Evolutionary conservation across 352 stramenopile genomes (phyloP).

Genomic region (Thraustochytrium sp.): DNA sequence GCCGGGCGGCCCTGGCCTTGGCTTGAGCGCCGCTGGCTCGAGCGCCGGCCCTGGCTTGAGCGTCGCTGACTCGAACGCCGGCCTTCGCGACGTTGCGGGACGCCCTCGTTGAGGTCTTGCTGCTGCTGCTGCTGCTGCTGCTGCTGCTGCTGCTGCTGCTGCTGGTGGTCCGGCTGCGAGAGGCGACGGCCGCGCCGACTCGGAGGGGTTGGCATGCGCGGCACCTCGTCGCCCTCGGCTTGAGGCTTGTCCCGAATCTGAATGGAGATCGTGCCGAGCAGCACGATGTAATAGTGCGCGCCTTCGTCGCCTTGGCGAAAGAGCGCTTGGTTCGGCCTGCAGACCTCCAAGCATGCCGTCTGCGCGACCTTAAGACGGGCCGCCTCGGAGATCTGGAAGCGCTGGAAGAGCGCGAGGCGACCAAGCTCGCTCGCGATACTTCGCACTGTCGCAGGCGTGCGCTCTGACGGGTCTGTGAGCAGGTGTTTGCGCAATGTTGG

Average conservation of each 20-base stretch:
- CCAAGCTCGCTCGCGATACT: background rate
- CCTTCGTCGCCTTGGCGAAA: slow-evolving; percentile 15
- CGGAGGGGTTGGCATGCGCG: background rate
- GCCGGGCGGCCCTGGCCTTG: too few species aligned
- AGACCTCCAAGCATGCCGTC: background rate
- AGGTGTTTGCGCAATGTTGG: background rate
- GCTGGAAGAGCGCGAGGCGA: background rate
- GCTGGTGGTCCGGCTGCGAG: background rate
- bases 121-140: background rate
- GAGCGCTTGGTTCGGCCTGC: background rate
- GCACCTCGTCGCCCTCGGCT: background rate
- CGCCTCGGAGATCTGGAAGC: background rate
- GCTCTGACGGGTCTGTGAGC: background rate
- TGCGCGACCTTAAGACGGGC: background rate
- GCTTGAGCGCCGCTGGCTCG: too few species aligned
- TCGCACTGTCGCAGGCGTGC: background rate
- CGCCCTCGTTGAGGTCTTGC: background rate
- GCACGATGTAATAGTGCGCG: slow-evolving; percentile 19
- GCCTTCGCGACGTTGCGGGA: too few species aligned
- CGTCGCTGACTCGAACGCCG: too few species aligned
- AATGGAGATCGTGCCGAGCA: slow-evolving; percentile 3
- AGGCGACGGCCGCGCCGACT: background rate
- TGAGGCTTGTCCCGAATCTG: background rate
- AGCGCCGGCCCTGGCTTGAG: too few species aligned
- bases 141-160: background rate